A percentile compares a stretch with the other conserved stretches of the same genome.
These are phyloP conservation scores for Colletotrichum spaethianum DNA, from an alignment of 2,329 filamentous ascomycete species.

Conservation along the genomic window DNA sequence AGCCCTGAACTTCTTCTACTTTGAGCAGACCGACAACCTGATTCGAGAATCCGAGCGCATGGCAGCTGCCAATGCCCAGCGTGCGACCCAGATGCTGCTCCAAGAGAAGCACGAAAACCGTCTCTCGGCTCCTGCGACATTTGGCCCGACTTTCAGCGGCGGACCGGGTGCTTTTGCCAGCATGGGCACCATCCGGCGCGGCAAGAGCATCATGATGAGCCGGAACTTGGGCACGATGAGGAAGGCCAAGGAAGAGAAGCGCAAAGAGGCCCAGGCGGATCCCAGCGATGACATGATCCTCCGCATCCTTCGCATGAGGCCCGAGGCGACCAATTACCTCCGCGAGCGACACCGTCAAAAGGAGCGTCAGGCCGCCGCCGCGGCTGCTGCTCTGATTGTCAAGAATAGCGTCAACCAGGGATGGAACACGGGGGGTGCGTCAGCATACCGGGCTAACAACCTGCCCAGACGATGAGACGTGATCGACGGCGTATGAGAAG, in stretches of 20 bases:
- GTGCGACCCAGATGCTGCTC: slow-evolving; percentile 78
- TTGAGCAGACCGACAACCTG: slow-evolving; percentile 89
- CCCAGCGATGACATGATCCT: slow-evolving; percentile 99
- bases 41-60: slow-evolving; percentile 97
- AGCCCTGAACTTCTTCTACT: slow-evolving; percentile 98
- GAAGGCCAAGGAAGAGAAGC: slow-evolving; percentile 94
- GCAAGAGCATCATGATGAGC: slow-evolving; percentile 91
- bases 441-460: slow-evolving; percentile 61
- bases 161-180: slow-evolving; percentile 71
- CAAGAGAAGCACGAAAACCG: slow-evolving; percentile 59
- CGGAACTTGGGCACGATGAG: slow-evolving; percentile 97
- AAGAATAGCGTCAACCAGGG: slow-evolving; percentile 83
- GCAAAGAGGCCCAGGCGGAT: slow-evolving; percentile 95
- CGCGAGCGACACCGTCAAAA: slow-evolving; percentile 94
- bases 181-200: slow-evolving; percentile 75
- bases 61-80: slow-evolving; percentile 86
- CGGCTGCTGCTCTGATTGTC: slow-evolving; percentile 94
- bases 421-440: slow-evolving; percentile 61
- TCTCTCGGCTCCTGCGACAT: slow-evolving; percentile 75
- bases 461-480: slow-evolving; percentile 62
- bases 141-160: slow-evolving; percentile 65
- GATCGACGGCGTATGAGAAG: slow-evolving; percentile 8
- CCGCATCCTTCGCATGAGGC: slow-evolving; percentile 93
- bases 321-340: slow-evolving; percentile 89
- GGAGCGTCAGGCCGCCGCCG: slow-evolving; percentile 90